Evolutionary conservation across 176 grass and related monocot genomes (phyloP).

Genomic region (Bromus sterilis): DNA sequence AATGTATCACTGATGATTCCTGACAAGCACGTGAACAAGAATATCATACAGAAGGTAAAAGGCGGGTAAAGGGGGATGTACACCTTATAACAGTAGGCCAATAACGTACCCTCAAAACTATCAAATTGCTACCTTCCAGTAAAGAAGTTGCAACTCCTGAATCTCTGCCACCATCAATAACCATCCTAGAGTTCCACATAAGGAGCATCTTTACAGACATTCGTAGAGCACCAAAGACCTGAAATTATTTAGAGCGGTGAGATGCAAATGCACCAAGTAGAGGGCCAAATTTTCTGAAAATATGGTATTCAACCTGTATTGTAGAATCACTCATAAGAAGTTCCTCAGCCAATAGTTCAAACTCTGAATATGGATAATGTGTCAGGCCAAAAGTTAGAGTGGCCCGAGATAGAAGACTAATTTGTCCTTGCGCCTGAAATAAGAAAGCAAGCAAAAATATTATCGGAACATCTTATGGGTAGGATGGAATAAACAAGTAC

Average conservation of each 20-base stretch:
- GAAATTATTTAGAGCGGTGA: slow-evolving; percentile 17
- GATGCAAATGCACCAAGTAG: slow-evolving; percentile 3
- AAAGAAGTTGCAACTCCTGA: slow-evolving; percentile 59
- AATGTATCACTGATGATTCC: slow-evolving; percentile 88
- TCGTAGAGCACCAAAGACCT: slow-evolving; percentile 90
- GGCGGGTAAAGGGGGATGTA: not conserved
- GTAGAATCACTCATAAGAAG: slow-evolving; percentile 97
- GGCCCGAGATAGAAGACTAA: slow-evolving; percentile 56
- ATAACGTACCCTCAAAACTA: slow-evolving; percentile 79
- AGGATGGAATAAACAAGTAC: slow-evolving; percentile 1
- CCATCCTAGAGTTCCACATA: slow-evolving; percentile 92
- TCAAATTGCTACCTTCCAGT: slow-evolving; percentile 95
- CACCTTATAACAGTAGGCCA: slow-evolving; percentile 24
- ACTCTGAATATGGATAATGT: slow-evolving; percentile 89
- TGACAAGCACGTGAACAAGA: slow-evolving; percentile 38
- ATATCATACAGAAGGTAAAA: slow-evolving; percentile 20
- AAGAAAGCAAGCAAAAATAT: slow-evolving; percentile 2
- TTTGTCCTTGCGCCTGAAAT: slow-evolving; percentile 84
- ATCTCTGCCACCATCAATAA: slow-evolving; percentile 68
- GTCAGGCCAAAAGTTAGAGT: slow-evolving; percentile 85
- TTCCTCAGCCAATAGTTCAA: slow-evolving; percentile 95
- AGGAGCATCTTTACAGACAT: slow-evolving; percentile 99
- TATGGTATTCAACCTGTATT: slow-evolving; percentile 55
- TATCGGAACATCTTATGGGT: not conserved
- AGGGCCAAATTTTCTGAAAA: not conserved